A percentile compares a stretch with the other conserved stretches of the same genome.
phyloP scores from a whole-genome alignment of 1,139 yeast species.

The Magnusiomyces tetraspermus region DNA sequence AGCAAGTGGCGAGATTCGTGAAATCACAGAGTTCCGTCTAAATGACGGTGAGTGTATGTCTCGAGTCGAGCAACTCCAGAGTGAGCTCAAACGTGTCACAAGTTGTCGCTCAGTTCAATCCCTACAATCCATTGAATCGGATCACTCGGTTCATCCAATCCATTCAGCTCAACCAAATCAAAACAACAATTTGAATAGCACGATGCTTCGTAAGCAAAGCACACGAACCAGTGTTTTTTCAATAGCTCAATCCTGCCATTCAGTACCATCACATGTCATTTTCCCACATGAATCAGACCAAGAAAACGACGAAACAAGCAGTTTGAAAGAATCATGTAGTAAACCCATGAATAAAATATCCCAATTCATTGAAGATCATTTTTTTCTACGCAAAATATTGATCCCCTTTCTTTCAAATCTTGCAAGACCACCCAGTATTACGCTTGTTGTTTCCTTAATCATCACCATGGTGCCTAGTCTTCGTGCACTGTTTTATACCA shows the following conservation, averaged over 20 bases:
- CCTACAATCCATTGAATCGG: too few species aligned
- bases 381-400: conserved; percentile 16
- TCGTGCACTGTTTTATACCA: conserved; percentile 53
- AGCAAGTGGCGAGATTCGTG: background rate
- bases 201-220: too few species aligned
- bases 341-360: background rate
- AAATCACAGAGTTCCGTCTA: background rate
- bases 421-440: conserved; percentile 57
- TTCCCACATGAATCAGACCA: background rate
- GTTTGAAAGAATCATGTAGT: background rate
- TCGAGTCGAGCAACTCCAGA: background rate
- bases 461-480: conserved; percentile 82
- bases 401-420: conserved; percentile 47
- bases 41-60: background rate
- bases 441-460: conserved; percentile 52
- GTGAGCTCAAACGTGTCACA: background rate
- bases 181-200: background rate
- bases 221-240: background rate
- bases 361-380: conserved; percentile 11
- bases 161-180: too few species aligned
- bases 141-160: too few species aligned
- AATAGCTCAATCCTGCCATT: background rate
- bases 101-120: background rate
- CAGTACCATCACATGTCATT: background rate
- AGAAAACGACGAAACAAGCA: background rate